phyloP scores from a whole-genome alignment of 1,139 yeast species.

The Geotrichum siamense region DNA sequence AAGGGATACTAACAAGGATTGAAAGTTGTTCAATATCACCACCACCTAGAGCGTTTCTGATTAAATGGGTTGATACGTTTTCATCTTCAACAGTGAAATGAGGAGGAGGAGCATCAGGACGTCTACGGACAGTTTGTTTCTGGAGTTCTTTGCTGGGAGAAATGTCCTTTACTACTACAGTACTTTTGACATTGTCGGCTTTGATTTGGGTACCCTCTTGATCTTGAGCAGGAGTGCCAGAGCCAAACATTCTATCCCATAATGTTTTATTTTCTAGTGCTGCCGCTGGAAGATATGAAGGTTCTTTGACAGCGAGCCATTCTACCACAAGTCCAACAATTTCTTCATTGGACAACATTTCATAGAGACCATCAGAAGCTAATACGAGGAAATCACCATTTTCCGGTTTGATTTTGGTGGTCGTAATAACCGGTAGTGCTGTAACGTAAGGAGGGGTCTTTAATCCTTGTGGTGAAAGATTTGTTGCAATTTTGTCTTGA shows the following conservation, averaged over 20 bases:
- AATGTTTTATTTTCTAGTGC: slow-evolving; percentile 9
- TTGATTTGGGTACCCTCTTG: slow-evolving; percentile 10
- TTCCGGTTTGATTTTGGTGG: slow-evolving; percentile 64
- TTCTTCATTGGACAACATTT: slow-evolving; percentile 85
- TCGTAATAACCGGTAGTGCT: slow-evolving; percentile 88
- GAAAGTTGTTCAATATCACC: slow-evolving; percentile 75
- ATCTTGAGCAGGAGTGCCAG: neutral
- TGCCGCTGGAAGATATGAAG: slow-evolving; percentile 38
- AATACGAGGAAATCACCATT: slow-evolving; percentile 81
- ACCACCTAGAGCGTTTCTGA: slow-evolving; percentile 90
- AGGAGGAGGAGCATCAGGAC: slow-evolving; percentile 31
- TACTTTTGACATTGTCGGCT: slow-evolving; percentile 18
- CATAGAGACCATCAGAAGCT: slow-evolving; percentile 93
- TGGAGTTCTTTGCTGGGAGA: slow-evolving; percentile 42
- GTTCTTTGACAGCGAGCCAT: slow-evolving; percentile 80
- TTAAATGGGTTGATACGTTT: slow-evolving; percentile 86
- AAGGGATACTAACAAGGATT: slow-evolving; percentile 86
- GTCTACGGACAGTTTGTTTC: slow-evolving; percentile 50
- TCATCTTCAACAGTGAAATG: slow-evolving; percentile 59
- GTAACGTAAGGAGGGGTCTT: slow-evolving; percentile 93
- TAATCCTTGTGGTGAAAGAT: slow-evolving; percentile 71
- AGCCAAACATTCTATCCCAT: slow-evolving; percentile 18
- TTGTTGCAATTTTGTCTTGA: slow-evolving; percentile 66
- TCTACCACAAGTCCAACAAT: slow-evolving; percentile 86
- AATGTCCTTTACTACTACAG: slow-evolving; percentile 31